phyloP scores from a whole-genome alignment of 768 basidiomycete genomes.

The Dentipellis fragilis region DNA sequence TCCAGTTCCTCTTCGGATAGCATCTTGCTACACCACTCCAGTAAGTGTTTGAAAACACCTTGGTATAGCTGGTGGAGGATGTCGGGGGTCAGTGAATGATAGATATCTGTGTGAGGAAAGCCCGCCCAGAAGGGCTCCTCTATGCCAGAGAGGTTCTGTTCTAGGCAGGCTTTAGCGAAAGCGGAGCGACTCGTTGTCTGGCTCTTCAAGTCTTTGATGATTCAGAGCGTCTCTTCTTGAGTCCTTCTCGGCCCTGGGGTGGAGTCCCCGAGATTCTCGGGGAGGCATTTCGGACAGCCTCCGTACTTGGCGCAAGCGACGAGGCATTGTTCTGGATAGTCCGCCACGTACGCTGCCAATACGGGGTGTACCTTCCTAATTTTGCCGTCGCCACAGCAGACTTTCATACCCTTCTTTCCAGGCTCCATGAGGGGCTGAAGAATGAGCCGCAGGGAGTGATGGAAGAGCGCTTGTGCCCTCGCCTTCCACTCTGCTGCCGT shows the following conservation, averaged over 20 bases:
- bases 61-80: conserved; percentile 12
- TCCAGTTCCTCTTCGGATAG: not conserved
- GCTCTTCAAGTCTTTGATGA: not conserved
- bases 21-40: conserved; percentile 1
- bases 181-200: not conserved
- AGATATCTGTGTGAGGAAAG: conserved; percentile 12
- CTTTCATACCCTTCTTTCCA: conserved; percentile 9
- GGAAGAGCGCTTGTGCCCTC: conserved; percentile 8
- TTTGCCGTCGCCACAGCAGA: conserved; percentile 12
- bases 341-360: conserved; percentile 13
- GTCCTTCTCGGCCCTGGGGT: not conserved
- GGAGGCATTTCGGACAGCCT: conserved; percentile 3
- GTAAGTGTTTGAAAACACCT: conserved; percentile 8
- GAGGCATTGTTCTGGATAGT: conserved; percentile 18
- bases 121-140: conserved; percentile 11
- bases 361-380: conserved; percentile 12
- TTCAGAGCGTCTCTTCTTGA: not conserved
- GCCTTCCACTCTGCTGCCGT: not conserved
- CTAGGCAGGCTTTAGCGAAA: not conserved
- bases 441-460: conserved; percentile 11
- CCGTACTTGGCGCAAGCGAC: not conserved
- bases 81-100: conserved; percentile 11
- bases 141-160: not conserved
- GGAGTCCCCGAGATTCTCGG: not conserved
- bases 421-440: conserved; percentile 10